A percentile compares a stretch with the other conserved stretches of the same genome.
Conservation (phyloP, 1,284 basidiomycete species). For the Hymenochaete sp. region DNA sequence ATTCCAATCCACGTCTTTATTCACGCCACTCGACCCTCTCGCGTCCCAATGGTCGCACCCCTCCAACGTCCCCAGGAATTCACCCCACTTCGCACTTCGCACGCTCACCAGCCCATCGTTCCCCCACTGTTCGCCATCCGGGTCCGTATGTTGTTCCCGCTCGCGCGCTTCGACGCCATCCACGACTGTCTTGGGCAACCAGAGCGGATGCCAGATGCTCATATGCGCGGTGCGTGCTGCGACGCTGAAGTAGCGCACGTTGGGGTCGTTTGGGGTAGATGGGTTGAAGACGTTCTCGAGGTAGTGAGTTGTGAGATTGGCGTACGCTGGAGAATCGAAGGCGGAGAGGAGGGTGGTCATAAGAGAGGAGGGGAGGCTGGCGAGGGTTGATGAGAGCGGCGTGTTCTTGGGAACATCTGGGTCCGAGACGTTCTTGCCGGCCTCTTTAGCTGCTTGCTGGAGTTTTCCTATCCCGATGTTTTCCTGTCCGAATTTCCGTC, state of each 20-base stretch:
- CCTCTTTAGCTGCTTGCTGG: slow-evolving; percentile 13
- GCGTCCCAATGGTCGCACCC: slow-evolving; percentile 97
- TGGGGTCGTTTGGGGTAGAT: slow-evolving; percentile 73
- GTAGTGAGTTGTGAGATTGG: slow-evolving; percentile 86
- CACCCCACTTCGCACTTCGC: slow-evolving; percentile 85
- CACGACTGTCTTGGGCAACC: slow-evolving; percentile 91
- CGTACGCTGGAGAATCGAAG: slow-evolving; percentile 95
- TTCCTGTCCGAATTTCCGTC: slow-evolving; percentile 38
- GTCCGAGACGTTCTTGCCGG: slow-evolving; percentile 19
- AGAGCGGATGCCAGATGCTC: slow-evolving; percentile 88
- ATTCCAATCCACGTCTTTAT: slow-evolving; percentile 39
- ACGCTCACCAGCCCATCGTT: slow-evolving; percentile 95
- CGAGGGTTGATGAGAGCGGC: slow-evolving; percentile 31
- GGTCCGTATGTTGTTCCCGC: slow-evolving; percentile 29
- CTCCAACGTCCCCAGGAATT: slow-evolving; percentile 86
- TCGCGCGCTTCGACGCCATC: slow-evolving; percentile 67
- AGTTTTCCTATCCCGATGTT: slow-evolving; percentile 79
- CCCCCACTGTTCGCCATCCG: slow-evolving; percentile 47
- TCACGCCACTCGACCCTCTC: slow-evolving; percentile 57
- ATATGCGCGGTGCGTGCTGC: slow-evolving; percentile 71
- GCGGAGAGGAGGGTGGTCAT: slow-evolving; percentile 85
- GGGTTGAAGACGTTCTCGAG: slow-evolving; percentile 89
- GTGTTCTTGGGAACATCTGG: slow-evolving; percentile 18
- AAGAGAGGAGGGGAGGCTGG: slow-evolving; percentile 69
- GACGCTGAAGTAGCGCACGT: slow-evolving; percentile 88